Evolutionary conservation across 345 rosid genomes (phyloP).

Genomic region (Citrus trifoliata): DNA sequence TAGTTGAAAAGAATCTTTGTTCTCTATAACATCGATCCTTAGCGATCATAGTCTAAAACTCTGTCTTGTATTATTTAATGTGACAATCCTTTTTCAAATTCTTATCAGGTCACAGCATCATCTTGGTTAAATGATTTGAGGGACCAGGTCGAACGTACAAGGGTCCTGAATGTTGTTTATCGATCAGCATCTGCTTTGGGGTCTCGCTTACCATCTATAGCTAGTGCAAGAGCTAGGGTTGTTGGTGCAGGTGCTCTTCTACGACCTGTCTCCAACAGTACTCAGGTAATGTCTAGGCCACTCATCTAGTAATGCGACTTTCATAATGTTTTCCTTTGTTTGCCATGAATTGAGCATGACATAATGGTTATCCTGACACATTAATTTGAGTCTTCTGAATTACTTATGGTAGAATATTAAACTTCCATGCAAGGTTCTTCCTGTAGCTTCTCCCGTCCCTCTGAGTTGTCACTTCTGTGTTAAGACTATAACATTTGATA

Average conservation of each 20-base stretch:
- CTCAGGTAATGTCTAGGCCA: constrained; percentile 52
- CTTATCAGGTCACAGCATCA: constrained; percentile 78
- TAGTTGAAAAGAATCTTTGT: not conserved
- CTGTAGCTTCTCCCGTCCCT: not conserved
- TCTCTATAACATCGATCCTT: not conserved
- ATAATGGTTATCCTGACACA: not conserved
- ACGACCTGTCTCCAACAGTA: constrained; percentile 82
- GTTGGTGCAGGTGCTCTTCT: constrained; percentile 93
- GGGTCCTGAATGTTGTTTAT: constrained; percentile 84
- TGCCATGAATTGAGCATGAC: not conserved
- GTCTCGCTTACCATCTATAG: constrained; percentile 85
- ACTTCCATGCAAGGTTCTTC: not conserved
- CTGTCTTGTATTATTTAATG: not conserved
- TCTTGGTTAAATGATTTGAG: constrained; percentile 95
- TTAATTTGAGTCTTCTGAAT: not conserved
- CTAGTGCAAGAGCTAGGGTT: constrained; percentile 93
- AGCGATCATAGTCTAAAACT: not conserved
- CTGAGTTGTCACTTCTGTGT: not conserved
- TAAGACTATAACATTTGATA: not conserved
- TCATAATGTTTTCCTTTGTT: not conserved
- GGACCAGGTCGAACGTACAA: constrained; percentile 85
- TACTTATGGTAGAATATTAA: not conserved
- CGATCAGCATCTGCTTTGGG: constrained; percentile 95
- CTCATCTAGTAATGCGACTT: not conserved
- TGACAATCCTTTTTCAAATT: constrained; percentile 9